Percentiles rank a stretch among this genome's conserved stretches.
phyloP scores from a whole-genome alignment of 257 asterid species.

The Fraxinus americana region DNA sequence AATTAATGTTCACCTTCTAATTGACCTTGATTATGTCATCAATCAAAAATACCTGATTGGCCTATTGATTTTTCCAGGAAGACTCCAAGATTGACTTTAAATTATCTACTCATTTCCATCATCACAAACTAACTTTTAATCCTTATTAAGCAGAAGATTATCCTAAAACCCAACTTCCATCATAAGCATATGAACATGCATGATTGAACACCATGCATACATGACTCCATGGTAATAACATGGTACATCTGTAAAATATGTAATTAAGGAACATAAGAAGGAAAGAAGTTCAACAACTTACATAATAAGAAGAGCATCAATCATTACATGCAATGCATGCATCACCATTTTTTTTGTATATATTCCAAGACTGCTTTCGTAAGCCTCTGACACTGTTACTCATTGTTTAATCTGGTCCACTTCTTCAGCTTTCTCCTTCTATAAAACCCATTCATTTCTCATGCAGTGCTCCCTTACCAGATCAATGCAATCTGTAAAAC shows the following conservation, averaged over 20 bases:
- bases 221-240: slow-evolving; percentile 23
- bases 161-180: background rate
- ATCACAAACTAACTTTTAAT: too few relatives aligned
- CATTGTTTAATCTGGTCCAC: slow-evolving; percentile 38
- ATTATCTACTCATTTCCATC: background rate
- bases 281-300: slow-evolving; percentile 17
- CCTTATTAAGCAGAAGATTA: background rate
- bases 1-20: slow-evolving; percentile 33
- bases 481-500: slow-evolving; percentile 28
- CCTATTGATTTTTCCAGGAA: background rate
- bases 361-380: slow-evolving; percentile 46
- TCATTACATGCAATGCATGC: slow-evolving; percentile 41
- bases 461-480: slow-evolving; percentile 30
- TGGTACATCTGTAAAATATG: background rate
- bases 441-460: slow-evolving; percentile 60
- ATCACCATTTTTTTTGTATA: slow-evolving; percentile 36
- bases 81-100: slow-evolving; percentile 36
- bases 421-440: slow-evolving; percentile 32
- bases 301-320: slow-evolving; percentile 32
- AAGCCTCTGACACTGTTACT: slow-evolving; percentile 41
- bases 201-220: slow-evolving; percentile 18
- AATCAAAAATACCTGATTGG: slow-evolving; percentile 33
- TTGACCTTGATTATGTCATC: slow-evolving; percentile 61
- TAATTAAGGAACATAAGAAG: slow-evolving; percentile 22
- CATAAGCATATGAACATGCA: slow-evolving; percentile 30